These are phyloP conservation scores for Nicotiana undulata DNA, from an alignment of 257 asterid genomes.

Conservation along the genomic window DNA sequence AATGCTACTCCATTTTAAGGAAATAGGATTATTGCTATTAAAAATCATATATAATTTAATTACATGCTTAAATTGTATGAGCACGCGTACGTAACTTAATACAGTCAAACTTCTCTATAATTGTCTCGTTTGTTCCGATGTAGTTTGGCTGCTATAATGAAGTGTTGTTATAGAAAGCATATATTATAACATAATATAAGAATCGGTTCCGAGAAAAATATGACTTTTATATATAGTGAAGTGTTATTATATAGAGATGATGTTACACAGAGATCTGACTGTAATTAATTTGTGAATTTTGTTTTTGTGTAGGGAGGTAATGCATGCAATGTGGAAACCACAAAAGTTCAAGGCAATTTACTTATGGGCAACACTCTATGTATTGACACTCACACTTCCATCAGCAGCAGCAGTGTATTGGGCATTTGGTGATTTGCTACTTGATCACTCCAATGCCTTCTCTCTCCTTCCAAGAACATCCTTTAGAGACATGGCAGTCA, in stretches of 20 bases:
- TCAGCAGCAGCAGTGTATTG: conserved; percentile 39
- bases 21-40: not conserved
- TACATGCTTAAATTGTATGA: not conserved
- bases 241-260: too few relatives aligned
- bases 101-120: too few relatives aligned
- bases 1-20: not conserved
- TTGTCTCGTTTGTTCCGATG: too few relatives aligned
- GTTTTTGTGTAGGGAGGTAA: not conserved
- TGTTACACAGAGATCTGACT: too few relatives aligned
- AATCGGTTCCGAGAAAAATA: too few relatives aligned
- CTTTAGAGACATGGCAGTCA: conserved; percentile 37
- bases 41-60: not conserved
- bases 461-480: conserved; percentile 35
- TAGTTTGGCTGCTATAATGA: too few relatives aligned
- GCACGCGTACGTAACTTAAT: not conserved
- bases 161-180: too few relatives aligned
- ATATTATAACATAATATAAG: too few relatives aligned
- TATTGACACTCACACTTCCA: conserved; percentile 34
- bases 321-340: conserved; percentile 32
- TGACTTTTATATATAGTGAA: too few relatives aligned
- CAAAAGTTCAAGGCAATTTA: conserved; percentile 40
- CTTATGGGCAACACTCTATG: conserved; percentile 30
- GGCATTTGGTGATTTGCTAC: conserved; percentile 44
- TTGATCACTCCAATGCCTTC: conserved; percentile 40
- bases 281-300: not conserved